A percentile compares a stretch with the other conserved stretches of the same genome.
These are phyloP conservation scores for Diaporthe aspalathi DNA, from an alignment of 2,329 filamentous ascomycete species.

Conservation along the genomic window DNA sequence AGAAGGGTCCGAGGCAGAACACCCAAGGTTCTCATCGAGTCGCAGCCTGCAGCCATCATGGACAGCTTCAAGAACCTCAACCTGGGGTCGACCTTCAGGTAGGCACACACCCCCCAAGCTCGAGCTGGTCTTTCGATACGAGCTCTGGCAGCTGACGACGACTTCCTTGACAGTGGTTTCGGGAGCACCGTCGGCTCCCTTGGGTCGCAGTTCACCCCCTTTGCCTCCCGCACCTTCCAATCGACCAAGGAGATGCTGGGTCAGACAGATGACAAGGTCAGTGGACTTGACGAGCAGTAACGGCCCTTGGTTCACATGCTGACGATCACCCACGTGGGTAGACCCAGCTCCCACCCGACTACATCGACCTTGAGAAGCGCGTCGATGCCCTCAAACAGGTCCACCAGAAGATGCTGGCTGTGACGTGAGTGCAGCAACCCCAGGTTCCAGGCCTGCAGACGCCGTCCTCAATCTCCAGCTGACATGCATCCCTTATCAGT, in stretches of 20 bases:
- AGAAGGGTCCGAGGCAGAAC: neutral
- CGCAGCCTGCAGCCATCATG: slow-evolving; percentile 51
- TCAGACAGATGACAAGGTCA: slow-evolving; percentile 91
- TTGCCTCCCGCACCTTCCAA: slow-evolving; percentile 93
- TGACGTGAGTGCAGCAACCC: slow-evolving; percentile 77
- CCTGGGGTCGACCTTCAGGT: slow-evolving; percentile 68
- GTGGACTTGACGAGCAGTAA: slow-evolving; percentile 7
- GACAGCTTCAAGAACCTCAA: slow-evolving; percentile 69
- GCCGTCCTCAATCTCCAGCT: neutral
- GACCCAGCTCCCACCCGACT: slow-evolving; percentile 97
- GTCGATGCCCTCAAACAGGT: slow-evolving; percentile 97
- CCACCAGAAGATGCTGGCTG: slow-evolving; percentile 95
- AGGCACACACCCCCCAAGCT: slow-evolving; percentile 44
- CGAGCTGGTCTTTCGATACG: slow-evolving; percentile 21
- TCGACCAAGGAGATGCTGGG: slow-evolving; percentile 98
- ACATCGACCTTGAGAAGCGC: slow-evolving; percentile 98
- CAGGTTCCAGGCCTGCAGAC: neutral
- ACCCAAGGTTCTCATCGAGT: neutral
- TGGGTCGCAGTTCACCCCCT: slow-evolving; percentile 88
- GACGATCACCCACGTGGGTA: slow-evolving; percentile 50
- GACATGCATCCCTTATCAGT: slow-evolving; percentile 56
- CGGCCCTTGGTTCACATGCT: slow-evolving; percentile 4
- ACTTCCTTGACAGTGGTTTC: slow-evolving; percentile 55
- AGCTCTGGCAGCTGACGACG: slow-evolving; percentile 46
- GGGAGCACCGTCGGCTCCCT: slow-evolving; percentile 28